phyloP scores from a whole-genome alignment of 1,284 basidiomycete genomes.

The Naganishia cerealis region DNA sequence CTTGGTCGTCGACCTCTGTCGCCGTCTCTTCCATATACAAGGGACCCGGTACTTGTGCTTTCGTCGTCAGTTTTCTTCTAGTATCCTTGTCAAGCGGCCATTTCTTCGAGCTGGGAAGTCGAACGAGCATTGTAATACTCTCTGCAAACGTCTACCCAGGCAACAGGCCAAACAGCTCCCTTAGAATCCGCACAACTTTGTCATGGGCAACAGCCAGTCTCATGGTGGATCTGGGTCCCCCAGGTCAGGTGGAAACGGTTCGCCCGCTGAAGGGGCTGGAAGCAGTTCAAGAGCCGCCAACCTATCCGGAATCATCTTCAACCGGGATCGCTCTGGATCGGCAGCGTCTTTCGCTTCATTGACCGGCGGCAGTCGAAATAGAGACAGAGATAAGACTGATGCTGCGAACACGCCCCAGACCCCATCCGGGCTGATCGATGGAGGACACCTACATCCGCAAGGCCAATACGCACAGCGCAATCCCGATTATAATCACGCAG shows the following conservation, averaged over 20 bases:
- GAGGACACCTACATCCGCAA: conserved; percentile 78
- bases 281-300: conserved; percentile 7
- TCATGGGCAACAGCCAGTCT: conserved; percentile 30
- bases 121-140: no score
- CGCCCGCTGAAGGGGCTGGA: conserved; percentile 7
- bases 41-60: no score
- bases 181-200: neutral
- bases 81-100: no score
- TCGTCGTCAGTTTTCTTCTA: no score
- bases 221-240: conserved; percentile 20
- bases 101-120: no score
- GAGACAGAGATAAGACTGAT: conserved; percentile 59
- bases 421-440: conserved; percentile 57
- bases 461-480: conserved; percentile 71
- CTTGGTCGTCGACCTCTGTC: no score
- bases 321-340: conserved; percentile 17
- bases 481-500: conserved; percentile 83
- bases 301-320: conserved; percentile 18
- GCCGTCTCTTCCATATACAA: no score
- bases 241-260: conserved; percentile 12
- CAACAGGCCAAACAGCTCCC: neutral
- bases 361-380: conserved; percentile 3
- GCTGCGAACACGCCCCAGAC: conserved; percentile 75
- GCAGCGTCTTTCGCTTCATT: conserved; percentile 22
- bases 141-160: neutral